Base-by-base conservation (phyloP, 2,329 filamentous ascomycete genomes). In the Apiospora rasikravindrae region DNA sequence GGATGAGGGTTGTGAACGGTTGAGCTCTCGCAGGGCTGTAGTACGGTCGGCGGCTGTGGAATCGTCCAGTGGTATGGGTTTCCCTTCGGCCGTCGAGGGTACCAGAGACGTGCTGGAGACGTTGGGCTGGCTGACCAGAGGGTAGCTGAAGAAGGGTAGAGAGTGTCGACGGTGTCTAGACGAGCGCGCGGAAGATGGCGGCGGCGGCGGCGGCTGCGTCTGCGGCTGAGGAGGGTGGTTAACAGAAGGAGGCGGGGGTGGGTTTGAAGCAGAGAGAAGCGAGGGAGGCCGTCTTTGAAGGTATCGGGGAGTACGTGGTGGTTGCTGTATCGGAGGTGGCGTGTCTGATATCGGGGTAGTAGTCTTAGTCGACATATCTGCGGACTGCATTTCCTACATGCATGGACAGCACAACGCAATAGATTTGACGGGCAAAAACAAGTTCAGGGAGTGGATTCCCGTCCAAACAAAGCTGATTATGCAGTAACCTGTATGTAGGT, bases 1-100 rank as follows among this genome's bases (percentile, higher is more conserved):
- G 19, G 74, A 72, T 69, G 86, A 88, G 7, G 88, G 88, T 72
- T 88, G 89, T 75, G 86, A 87, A 77, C 82, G 86, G 80, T 89
- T 91, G 73, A 91, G 83, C 78, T 90, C 87, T 71, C 89, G 87
- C 69, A 91, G 82, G 67, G 89, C 88, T 24, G 87, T 88, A n/a
- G 88, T 90, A 74, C 88, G 86, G 77, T 89, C 83, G 67, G 88
- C 85, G 69, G 87, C 85, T 4, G 87, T 89, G 73, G 84, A 85
- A 80, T 88, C 85, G 80, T 90, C 87, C 70, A 91, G 82, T 10
- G 87, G 87, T 66, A 89, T 88, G 69, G 88, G 86, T 72, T 81
- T 86, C 26, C 88, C 88, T 76, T 88, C 85, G 67, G 88, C 88
- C n/a, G 85, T 88, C 37, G 86, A 88, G 37, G 86, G 82, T 47